Base-by-base conservation (phyloP, 164 flowering plant species). In the Piper longum region DNA sequence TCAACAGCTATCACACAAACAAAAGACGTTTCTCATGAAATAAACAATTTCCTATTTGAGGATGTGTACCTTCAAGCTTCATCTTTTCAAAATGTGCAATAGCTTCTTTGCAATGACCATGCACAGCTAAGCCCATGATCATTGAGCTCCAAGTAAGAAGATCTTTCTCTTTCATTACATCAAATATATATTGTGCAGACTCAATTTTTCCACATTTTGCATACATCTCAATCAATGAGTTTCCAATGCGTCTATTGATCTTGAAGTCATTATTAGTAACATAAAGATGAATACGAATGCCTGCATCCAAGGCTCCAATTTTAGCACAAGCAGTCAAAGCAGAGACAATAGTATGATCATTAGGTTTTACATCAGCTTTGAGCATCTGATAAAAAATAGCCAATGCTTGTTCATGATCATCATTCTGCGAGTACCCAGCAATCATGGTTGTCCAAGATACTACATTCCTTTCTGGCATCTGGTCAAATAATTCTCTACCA, bases 391-490 rank as follows among this genome's bases (percentile, higher is more conserved):
- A 62, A 74, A 74, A 82, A 67, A 67, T 69, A 6, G 60, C 65
- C 67, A 81, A 51, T 4, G 82, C 85, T 65, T 59, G 70, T 51
- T 75, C 69, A 64, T 73, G 66, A 19, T 76, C 62, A 26, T 75
- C 85, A 73, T 77, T 73, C 42, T 68, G 76, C 0, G 77, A 72
- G 54, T 72, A 69, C 45, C 86, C 85, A 57, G 69, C 39, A 67
- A 80, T 45, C 76, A 82, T 72, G 4, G 79, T 78, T 0, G 85
- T 82, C 86, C 83, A 84, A 68, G 86, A 76, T 66, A 77, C 74
- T 45, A 82, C 82, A 69, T 78, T 65, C 70, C 67, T 78, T 68
- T 77, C 80, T 1, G 67, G 70, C 82, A 82, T 77, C 43, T 42
- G 67, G 13, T 73, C 70, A 60, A 81, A 82, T 74, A 79, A 70